Evolutionary conservation across 202 grass and related monocot species (phyloP).

Genomic region (Brachypodium distachyon): DNA sequence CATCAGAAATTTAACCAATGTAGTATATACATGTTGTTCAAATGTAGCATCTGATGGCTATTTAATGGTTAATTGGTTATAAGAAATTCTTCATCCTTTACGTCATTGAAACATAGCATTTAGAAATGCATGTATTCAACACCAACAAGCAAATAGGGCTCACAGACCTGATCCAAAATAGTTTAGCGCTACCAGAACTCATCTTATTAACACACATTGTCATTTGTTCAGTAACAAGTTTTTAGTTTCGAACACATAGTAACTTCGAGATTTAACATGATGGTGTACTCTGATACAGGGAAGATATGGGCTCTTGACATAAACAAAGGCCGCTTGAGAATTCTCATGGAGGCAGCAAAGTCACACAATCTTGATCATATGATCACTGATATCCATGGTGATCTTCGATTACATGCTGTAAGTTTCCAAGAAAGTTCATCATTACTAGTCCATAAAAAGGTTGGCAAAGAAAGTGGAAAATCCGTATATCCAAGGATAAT

Average conservation of each 20-base stretch:
- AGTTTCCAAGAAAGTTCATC: constrained; percentile 25
- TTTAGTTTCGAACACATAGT: neutral
- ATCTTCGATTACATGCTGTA: constrained; percentile 81
- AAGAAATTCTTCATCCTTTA: neutral
- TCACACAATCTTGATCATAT: constrained; percentile 52
- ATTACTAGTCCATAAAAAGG: neutral
- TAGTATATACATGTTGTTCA: neutral
- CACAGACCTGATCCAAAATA: neutral
- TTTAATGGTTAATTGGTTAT: neutral
- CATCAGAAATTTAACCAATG: neutral
- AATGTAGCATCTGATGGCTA: neutral
- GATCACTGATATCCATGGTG: constrained; percentile 56
- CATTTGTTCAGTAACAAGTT: neutral
- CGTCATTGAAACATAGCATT: neutral
- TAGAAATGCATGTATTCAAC: neutral
- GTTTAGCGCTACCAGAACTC: neutral
- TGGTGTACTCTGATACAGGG: constrained; percentile 37
- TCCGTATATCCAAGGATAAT: neutral
- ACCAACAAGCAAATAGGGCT: neutral
- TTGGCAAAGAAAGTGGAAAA: neutral
- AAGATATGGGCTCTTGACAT: constrained; percentile 79
- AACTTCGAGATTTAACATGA: neutral
- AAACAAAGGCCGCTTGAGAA: constrained; percentile 86
- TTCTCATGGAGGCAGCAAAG: constrained; percentile 78
- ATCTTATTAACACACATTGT: neutral